phyloP scores from a whole-genome alignment of 2,329 filamentous ascomycete species.

The Dothideomycetes sp. region DNA sequence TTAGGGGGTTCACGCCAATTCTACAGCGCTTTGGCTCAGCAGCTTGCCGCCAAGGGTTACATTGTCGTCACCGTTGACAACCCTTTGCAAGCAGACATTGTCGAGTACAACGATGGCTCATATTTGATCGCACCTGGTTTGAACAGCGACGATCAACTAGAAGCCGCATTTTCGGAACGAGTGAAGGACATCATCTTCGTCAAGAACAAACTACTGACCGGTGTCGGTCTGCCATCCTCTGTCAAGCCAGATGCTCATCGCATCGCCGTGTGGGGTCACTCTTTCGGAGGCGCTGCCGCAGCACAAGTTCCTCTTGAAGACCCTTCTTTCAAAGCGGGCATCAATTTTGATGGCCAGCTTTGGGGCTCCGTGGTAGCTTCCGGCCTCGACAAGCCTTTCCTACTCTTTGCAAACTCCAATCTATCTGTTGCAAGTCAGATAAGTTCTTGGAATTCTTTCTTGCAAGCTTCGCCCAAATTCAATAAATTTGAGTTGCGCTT shows the following conservation, averaged over 20 bases:
- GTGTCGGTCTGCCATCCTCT: background rate
- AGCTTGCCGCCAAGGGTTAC: constrained; percentile 40
- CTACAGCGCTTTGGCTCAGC: constrained; percentile 36
- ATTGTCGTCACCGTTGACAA: constrained; percentile 43
- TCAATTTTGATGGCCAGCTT: background rate
- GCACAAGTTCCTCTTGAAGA: background rate
- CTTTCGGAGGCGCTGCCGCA: constrained; percentile 1
- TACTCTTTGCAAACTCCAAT: background rate
- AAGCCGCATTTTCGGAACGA: background rate
- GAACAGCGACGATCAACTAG: background rate
- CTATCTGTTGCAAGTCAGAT: background rate
- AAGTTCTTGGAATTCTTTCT: background rate
- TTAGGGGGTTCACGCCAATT: constrained; percentile 35
- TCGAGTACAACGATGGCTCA: too few relatives aligned
- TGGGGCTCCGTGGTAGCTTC: background rate
- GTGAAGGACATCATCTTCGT: background rate
- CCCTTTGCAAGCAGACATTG: constrained; percentile 36
- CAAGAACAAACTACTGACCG: background rate
- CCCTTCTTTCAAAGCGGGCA: background rate
- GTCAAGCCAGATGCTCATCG: background rate
- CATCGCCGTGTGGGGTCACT: constrained; percentile 2
- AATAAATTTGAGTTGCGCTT: constrained; percentile 1
- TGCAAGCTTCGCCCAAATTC: background rate
- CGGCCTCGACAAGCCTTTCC: background rate
- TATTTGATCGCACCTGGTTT: too few relatives aligned